phyloP scores from a whole-genome alignment of 768 basidiomycete species.

The Galerina marginata region DNA sequence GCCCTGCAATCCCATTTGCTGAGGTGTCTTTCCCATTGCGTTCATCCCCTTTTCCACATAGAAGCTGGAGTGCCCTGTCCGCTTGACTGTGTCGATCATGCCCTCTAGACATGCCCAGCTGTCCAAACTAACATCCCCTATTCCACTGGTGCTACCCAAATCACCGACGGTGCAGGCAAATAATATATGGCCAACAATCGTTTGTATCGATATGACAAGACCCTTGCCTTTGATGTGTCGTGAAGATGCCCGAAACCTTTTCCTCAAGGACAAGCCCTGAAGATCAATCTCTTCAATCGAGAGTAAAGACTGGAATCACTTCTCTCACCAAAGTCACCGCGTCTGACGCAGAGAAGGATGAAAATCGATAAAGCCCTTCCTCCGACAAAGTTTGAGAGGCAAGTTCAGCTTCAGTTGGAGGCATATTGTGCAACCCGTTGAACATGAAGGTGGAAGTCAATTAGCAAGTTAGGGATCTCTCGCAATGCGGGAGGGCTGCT shows the following conservation, averaged over 20 bases:
- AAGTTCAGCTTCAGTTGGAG: conserved; percentile 73
- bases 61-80: conserved; percentile 84
- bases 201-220: conserved; percentile 80
- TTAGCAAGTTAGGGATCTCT: background rate
- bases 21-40: conserved; percentile 79
- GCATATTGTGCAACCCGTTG: conserved; percentile 62
- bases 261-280: conserved; percentile 75
- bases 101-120: conserved; percentile 81
- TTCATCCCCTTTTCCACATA: conserved; percentile 89
- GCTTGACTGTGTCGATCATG: conserved; percentile 78
- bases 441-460: conserved; percentile 51
- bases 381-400: conserved; percentile 74
- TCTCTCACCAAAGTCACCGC: conserved; percentile 72
- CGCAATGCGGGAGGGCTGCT: too few relatives aligned
- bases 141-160: conserved; percentile 65
- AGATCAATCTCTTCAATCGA: background rate
- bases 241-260: conserved; percentile 77
- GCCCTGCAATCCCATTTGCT: conserved; percentile 71
- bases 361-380: conserved; percentile 72
- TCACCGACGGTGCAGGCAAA: conserved; percentile 88
- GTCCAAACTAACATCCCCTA: conserved; percentile 80
- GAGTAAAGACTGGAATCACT: background rate
- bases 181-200: conserved; percentile 76
- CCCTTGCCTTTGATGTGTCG: conserved; percentile 81
- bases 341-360: conserved; percentile 75